These are phyloP conservation scores for Zygotorulaspora mrakii DNA, from an alignment of 1,139 yeast species.

Conservation along the genomic window DNA sequence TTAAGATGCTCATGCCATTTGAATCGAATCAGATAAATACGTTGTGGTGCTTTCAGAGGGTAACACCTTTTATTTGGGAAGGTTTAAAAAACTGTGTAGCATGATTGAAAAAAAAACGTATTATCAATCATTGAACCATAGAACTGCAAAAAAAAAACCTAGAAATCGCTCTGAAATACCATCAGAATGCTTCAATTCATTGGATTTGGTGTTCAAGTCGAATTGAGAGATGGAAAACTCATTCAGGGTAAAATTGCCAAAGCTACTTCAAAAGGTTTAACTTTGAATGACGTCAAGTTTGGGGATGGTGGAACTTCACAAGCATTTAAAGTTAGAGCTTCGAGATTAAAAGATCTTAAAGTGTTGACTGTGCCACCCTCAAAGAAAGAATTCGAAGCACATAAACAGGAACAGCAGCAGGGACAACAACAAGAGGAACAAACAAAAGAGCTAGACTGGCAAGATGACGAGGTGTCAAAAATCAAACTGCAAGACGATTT, in stretches of 20 bases:
- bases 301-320: constrained; percentile 37
- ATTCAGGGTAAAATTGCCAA: constrained; percentile 35
- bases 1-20: too few species aligned
- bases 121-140: too few species aligned
- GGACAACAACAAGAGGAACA: constrained; percentile 8
- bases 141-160: too few species aligned
- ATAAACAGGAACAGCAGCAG: constrained; percentile 13
- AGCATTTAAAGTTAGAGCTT: constrained; percentile 35
- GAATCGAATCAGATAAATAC: too few species aligned
- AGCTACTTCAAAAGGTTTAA: constrained; percentile 34
- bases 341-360: constrained; percentile 36
- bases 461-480: constrained; percentile 46
- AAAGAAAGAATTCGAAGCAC: constrained; percentile 19
- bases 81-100: too few species aligned
- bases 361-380: constrained; percentile 36
- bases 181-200: constrained; percentile 31
- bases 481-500: constrained; percentile 63
- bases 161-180: neutral
- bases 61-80: too few species aligned
- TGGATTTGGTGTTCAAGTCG: constrained; percentile 36
- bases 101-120: too few species aligned
- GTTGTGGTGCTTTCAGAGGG: too few species aligned
- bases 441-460: constrained; percentile 43
- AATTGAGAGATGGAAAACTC: constrained; percentile 36
- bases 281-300: constrained; percentile 34